phyloP scores from a whole-genome alignment of 257 asterid species.

The Parsonsia alboflavescens region DNA sequence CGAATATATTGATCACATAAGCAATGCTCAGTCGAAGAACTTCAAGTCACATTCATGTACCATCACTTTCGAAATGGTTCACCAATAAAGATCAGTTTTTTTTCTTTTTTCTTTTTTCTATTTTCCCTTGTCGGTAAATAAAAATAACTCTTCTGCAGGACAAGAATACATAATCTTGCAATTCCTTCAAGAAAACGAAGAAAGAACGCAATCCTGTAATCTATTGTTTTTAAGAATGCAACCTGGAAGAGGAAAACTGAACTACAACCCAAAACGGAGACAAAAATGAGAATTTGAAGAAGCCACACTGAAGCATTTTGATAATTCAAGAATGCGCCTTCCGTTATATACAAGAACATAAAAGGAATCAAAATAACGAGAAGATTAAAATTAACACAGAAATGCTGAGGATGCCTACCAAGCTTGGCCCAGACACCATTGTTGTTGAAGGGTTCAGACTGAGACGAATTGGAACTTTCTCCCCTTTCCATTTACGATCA shows the following conservation, averaged over 20 bases:
- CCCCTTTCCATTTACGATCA: slow-evolving; percentile 55
- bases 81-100: neutral
- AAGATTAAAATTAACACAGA: neutral
- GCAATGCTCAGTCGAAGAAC: neutral
- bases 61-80: neutral
- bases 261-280: neutral
- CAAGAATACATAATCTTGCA: neutral
- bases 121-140: too few species aligned
- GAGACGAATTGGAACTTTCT: slow-evolving; percentile 39
- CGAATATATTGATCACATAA: neutral
- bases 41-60: neutral
- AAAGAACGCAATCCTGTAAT: neutral
- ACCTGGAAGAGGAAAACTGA: neutral
- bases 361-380: neutral
- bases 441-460: slow-evolving; percentile 27
- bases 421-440: slow-evolving; percentile 73
- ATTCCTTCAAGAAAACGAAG: neutral
- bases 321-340: neutral
- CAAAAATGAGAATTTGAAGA: neutral
- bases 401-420: slow-evolving; percentile 30
- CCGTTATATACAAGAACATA: neutral
- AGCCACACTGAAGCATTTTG: neutral
- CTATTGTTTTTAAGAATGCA: neutral
- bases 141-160: neutral
- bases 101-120: too few species aligned